Conservation (phyloP, 257 asterid genomes). For the Gentiana macrophylla region DNA sequence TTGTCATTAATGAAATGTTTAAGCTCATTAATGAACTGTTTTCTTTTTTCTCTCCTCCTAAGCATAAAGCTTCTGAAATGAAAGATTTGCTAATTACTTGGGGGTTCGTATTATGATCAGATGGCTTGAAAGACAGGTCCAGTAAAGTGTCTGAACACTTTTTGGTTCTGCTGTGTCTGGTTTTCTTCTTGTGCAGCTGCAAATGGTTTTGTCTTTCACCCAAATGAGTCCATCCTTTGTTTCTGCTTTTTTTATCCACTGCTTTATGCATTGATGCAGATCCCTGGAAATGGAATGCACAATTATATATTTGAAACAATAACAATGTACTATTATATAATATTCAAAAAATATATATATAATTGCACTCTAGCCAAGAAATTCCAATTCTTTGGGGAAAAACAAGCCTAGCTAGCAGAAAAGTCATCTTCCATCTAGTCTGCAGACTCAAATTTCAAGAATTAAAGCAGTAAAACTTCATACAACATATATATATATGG, state of each 20-base stretch:
- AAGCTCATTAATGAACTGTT: slow-evolving; percentile 2
- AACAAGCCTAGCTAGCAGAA: slow-evolving; percentile 21
- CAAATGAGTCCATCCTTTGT: slow-evolving; percentile 22
- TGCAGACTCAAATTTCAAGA: slow-evolving; percentile 25
- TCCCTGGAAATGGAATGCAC: slow-evolving; percentile 25
- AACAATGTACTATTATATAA: not conserved
- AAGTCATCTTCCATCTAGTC: slow-evolving; percentile 15
- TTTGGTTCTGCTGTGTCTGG: slow-evolving; percentile 12
- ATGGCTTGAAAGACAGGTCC: slow-evolving; percentile 19
- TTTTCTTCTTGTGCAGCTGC: slow-evolving; percentile 10
- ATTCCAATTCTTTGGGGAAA: slow-evolving; percentile 26
- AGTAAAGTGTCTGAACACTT: slow-evolving; percentile 22
- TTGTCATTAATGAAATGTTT: slow-evolving; percentile 2
- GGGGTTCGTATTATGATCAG: slow-evolving; percentile 6
- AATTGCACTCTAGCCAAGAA: slow-evolving; percentile 29
- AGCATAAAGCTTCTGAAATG: slow-evolving; percentile 1
- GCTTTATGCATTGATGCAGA: slow-evolving; percentile 41
- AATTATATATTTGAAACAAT: not conserved
- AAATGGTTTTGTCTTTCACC: slow-evolving; percentile 15
- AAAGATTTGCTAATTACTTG: slow-evolving; percentile 2
- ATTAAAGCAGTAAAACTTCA: not conserved
- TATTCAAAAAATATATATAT: slow-evolving; percentile 13
- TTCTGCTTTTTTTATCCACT: slow-evolving; percentile 27
- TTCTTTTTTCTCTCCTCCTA: not conserved
- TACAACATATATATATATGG: not conserved